A percentile compares a stretch with the other conserved stretches of the same genome.
These are phyloP conservation scores for Paracoccidioides brasiliensis DNA, from an alignment of 2,329 filamentous ascomycete species.

Conservation along the genomic window DNA sequence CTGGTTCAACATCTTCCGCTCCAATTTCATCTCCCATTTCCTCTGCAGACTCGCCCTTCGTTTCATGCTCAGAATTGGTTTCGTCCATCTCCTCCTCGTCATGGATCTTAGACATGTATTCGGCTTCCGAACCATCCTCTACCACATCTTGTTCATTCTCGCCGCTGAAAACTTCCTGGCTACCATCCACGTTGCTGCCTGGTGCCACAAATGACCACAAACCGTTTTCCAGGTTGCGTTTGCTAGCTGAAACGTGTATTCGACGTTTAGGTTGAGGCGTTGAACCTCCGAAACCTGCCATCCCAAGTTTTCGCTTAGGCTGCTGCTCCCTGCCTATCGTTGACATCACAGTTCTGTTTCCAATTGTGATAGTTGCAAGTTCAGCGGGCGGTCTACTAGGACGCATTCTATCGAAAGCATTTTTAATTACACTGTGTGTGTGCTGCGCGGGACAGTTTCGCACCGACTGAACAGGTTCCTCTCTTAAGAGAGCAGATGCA, in stretches of 20 bases:
- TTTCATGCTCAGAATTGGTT: neutral
- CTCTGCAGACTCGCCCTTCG: neutral
- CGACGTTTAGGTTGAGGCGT: slow-evolving; percentile 26
- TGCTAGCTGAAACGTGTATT: slow-evolving; percentile 25
- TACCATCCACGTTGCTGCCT: slow-evolving; percentile 30
- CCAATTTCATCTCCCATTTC: neutral
- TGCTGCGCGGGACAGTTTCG: neutral
- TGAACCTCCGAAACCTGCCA: slow-evolving; percentile 12
- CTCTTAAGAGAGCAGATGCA: neutral
- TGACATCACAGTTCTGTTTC: slow-evolving; percentile 52
- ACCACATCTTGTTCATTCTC: slow-evolving; percentile 14
- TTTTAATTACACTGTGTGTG: slow-evolving; percentile 37
- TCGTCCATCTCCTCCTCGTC: slow-evolving; percentile 8
- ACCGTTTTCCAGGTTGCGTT: slow-evolving; percentile 32
- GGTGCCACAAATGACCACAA: slow-evolving; percentile 44
- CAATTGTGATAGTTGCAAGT: slow-evolving; percentile 62
- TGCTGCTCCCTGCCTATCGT: slow-evolving; percentile 44
- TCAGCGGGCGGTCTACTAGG: slow-evolving; percentile 49
- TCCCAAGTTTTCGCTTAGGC: slow-evolving; percentile 22
- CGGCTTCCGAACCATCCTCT: slow-evolving; percentile 4
- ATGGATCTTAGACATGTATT: slow-evolving; percentile 2
- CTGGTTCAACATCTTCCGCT: neutral
- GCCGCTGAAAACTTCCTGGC: slow-evolving; percentile 4
- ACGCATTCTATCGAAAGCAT: slow-evolving; percentile 52
- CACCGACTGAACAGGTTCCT: slow-evolving; percentile 1